Conservation (phyloP, 768 basidiomycete species). For the Tylopilus sp. region DNA sequence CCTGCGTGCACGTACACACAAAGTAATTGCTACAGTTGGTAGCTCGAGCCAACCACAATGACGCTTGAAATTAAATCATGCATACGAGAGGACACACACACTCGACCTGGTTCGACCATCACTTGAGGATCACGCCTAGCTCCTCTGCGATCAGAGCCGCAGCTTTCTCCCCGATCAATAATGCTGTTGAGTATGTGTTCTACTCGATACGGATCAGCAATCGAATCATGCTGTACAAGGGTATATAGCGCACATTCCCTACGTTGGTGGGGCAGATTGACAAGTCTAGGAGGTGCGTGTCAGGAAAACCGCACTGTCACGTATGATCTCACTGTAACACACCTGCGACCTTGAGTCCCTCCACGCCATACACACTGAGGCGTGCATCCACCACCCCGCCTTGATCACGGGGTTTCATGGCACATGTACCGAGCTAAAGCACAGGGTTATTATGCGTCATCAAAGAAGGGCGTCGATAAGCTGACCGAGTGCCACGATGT, state of each 20-base stretch:
- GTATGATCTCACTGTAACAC: constrained; percentile 1
- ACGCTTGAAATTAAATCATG: no score
- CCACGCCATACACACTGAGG: constrained; percentile 61
- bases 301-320: no score
- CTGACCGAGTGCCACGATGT: constrained; percentile 19
- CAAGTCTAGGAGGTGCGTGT: constrained; percentile 26
- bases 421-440: constrained; percentile 52
- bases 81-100: no score
- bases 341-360: constrained; percentile 61
- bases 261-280: constrained; percentile 33
- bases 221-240: neutral
- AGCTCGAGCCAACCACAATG: no score
- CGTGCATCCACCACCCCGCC: constrained; percentile 62
- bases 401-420: constrained; percentile 45
- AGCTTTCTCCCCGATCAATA: constrained; percentile 58
- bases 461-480: neutral
- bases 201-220: neutral
- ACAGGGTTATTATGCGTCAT: neutral
- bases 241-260: constrained; percentile 16
- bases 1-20: no score
- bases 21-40: no score
- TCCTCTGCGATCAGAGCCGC: constrained; percentile 58
- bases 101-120: no score
- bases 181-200: constrained; percentile 44
- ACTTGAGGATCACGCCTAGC: constrained; percentile 9